Percentiles rank a stretch among this genome's conserved stretches.
Conservation (phyloP, 78 protist species). For the Guillardia theta region DNA sequence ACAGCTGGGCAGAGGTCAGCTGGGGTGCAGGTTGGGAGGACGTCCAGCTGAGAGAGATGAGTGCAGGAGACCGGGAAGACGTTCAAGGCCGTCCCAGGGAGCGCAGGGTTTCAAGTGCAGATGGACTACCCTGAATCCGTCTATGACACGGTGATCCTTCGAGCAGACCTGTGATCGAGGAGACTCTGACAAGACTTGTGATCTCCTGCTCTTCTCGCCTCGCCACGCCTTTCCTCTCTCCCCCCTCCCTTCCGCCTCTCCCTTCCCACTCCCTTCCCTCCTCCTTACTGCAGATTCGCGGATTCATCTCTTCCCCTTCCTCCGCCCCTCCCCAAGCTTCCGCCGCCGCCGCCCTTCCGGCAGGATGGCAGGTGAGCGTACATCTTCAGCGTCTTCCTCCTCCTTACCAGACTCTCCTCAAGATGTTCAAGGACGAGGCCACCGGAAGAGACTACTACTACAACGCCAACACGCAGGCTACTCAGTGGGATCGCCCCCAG, state of each 20-base stretch:
- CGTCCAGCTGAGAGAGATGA: too few relatives aligned
- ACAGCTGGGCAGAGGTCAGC: neutral
- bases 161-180: too few relatives aligned
- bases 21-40: too few relatives aligned
- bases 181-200: too few relatives aligned
- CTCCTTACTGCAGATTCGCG: neutral
- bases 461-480: too few relatives aligned
- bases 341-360: neutral
- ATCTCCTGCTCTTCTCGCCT: neutral
- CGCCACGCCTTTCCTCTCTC: neutral
- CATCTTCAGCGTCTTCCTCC: too few relatives aligned
- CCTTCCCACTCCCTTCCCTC: neutral
- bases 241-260: neutral
- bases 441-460: too few relatives aligned
- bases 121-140: conserved; percentile 4
- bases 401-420: too few relatives aligned
- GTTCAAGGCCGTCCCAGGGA: neutral
- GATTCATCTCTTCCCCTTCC: neutral
- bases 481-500: too few relatives aligned
- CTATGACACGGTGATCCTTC: neutral
- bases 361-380: too few relatives aligned
- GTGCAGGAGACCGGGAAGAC: neutral
- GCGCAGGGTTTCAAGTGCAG: neutral
- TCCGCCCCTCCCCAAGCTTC: neutral
- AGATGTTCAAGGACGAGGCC: too few relatives aligned